Percentiles rank a stretch among this genome's conserved stretches.
Conservation (phyloP, 352 stramenopile species). For the Pythium coloratum region DNA sequence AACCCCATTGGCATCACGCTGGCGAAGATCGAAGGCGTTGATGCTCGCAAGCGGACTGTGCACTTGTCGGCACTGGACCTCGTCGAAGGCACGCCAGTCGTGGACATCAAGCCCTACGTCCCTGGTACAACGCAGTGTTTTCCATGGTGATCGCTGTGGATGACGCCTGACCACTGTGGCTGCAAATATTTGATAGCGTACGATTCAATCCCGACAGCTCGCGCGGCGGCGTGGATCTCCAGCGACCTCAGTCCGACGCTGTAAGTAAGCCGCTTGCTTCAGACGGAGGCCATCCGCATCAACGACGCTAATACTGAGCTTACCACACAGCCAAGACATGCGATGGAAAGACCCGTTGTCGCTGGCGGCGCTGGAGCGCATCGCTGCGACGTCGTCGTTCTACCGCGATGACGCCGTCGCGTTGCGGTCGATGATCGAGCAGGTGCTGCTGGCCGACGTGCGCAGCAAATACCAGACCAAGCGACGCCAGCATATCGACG, state of each 20-base stretch:
- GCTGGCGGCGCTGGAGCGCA: slow-evolving; percentile 26
- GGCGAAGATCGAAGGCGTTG: slow-evolving; percentile 85
- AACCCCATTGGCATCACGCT: slow-evolving; percentile 94
- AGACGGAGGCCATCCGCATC: background rate
- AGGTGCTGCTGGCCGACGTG: slow-evolving; percentile 72
- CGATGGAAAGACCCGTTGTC: slow-evolving; percentile 40
- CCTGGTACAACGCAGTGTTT: slow-evolving; percentile 34
- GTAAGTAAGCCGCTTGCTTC: background rate
- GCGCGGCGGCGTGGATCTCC: slow-evolving; percentile 23
- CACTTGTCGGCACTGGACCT: slow-evolving; percentile 90
- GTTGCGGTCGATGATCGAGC: slow-evolving; percentile 52
- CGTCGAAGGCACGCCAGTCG: slow-evolving; percentile 95
- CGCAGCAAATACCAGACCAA: slow-evolving; percentile 76
- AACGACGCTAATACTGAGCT: background rate
- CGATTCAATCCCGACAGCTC: slow-evolving; percentile 17
- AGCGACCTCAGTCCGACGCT: slow-evolving; percentile 26
- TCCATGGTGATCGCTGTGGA: too few species aligned
- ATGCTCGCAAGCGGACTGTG: slow-evolving; percentile 57
- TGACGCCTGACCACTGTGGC: background rate
- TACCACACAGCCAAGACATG: slow-evolving; percentile 29
- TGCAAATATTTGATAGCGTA: slow-evolving; percentile 11
- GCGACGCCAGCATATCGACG: slow-evolving; percentile 36
- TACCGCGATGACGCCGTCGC: slow-evolving; percentile 34
- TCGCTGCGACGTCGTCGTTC: slow-evolving; percentile 46
- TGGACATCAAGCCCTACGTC: slow-evolving; percentile 99